Evolutionary conservation across 495 filamentous ascomycete species (phyloP).

Genomic region (Lichenothelia convexa): DNA sequence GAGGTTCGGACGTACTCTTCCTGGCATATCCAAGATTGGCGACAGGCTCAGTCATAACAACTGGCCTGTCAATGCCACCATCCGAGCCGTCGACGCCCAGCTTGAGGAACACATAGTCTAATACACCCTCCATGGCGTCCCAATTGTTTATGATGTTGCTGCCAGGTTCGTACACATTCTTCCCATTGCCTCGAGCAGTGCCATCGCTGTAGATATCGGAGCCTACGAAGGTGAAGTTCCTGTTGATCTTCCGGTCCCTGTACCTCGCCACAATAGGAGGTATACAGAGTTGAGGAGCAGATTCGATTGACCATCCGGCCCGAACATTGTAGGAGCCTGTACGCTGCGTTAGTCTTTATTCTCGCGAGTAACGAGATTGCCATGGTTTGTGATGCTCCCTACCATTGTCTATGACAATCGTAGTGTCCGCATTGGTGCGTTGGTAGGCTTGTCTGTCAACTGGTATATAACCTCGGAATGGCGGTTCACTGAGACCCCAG

Average conservation of each 20-base stretch:
- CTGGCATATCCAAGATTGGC: conserved; percentile 75
- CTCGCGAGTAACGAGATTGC: neutral
- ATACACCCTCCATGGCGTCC: conserved; percentile 83
- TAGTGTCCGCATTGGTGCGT: conserved; percentile 33
- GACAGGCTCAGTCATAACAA: conserved; percentile 92
- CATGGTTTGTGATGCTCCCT: conserved; percentile 1
- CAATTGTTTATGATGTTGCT: conserved; percentile 88
- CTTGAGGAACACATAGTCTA: conserved; percentile 88
- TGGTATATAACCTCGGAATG: conserved; percentile 54
- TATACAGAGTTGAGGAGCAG: conserved; percentile 53
- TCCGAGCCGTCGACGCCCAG: conserved; percentile 60
- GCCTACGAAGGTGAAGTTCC: conserved; percentile 78
- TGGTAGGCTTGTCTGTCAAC: conserved; percentile 43
- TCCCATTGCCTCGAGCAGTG: conserved; percentile 74
- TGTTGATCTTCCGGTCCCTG: conserved; percentile 75
- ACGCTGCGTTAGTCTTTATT: neutral
- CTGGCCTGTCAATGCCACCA: conserved; percentile 60
- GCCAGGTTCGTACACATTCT: conserved; percentile 78
- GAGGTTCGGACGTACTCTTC: conserved; percentile 41
- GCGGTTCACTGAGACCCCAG: conserved; percentile 47
- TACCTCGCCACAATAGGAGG: conserved; percentile 88
- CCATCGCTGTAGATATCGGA: conserved; percentile 86
- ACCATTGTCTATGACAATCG: conserved; percentile 99
- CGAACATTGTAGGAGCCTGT: conserved; percentile 72
- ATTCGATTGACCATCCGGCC: conserved; percentile 89